These are phyloP conservation scores for Microstegium vimineum DNA, from an alignment of 176 grass and related monocot genomes.

Conservation along the genomic window DNA sequence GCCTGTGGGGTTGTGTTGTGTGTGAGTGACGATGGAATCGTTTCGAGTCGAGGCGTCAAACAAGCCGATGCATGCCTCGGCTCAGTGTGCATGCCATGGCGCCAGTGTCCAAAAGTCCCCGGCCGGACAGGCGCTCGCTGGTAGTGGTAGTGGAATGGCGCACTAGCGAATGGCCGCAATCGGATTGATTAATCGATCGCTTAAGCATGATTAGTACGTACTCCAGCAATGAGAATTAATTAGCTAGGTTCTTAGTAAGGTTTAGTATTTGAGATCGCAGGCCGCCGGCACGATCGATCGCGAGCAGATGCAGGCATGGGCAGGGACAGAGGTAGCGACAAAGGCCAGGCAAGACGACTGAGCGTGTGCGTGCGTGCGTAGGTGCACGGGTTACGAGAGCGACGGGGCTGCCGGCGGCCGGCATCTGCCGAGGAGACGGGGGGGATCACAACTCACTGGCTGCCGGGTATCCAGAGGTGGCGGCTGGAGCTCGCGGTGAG, in stretches of 20 bases:
- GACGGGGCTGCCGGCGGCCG: background rate
- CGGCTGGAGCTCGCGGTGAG: slow-evolving; percentile 69
- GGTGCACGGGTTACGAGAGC: background rate
- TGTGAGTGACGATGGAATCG: slow-evolving; percentile 19
- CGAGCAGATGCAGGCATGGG: background rate
- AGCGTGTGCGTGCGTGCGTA: background rate
- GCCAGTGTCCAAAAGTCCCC: slow-evolving; percentile 28
- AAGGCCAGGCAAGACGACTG: background rate
- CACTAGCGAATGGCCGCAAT: background rate
- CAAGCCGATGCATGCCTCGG: background rate
- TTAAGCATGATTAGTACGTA: background rate
- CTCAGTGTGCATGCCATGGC: slow-evolving; percentile 16
- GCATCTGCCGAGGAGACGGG: background rate
- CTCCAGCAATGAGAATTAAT: too few relatives aligned
- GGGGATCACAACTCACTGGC: slow-evolving; percentile 51
- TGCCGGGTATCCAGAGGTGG: slow-evolving; percentile 85
- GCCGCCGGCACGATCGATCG: background rate
- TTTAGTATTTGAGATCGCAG: background rate
- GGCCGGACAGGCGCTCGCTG: slow-evolving; percentile 27
- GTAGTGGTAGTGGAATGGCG: slow-evolving; percentile 12
- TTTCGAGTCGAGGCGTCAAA: background rate
- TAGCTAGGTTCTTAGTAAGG: background rate
- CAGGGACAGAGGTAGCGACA: slow-evolving; percentile 21
- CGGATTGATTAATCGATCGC: background rate
- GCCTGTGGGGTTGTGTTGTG: background rate